phyloP scores from a whole-genome alignment of 176 grass and related monocot genomes.

The Lolium perenne region DNA sequence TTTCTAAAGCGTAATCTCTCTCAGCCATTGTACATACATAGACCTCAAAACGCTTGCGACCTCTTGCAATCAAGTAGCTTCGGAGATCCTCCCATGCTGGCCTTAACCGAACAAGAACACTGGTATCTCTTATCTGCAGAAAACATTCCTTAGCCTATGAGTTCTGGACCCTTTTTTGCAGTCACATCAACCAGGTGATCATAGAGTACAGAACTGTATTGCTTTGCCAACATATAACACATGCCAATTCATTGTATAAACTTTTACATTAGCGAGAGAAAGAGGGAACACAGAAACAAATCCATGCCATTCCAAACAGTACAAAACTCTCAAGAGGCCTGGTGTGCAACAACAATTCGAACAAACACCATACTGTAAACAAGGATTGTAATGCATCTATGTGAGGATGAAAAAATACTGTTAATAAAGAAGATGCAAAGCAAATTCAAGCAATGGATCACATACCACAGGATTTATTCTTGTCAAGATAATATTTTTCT shows the following conservation, averaged over 20 bases:
- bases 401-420: background rate
- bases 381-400: slow-evolving; percentile 31
- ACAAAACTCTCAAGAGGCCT: slow-evolving; percentile 19
- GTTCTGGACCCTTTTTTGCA: background rate
- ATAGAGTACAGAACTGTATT: slow-evolving; percentile 16
- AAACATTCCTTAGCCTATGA: slow-evolving; percentile 21
- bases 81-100: slow-evolving; percentile 97
- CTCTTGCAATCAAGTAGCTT: slow-evolving; percentile 93
- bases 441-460: slow-evolving; percentile 38
- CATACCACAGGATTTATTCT: slow-evolving; percentile 95
- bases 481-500: slow-evolving; percentile 90
- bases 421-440: slow-evolving; percentile 19
- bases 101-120: slow-evolving; percentile 89
- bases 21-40: slow-evolving; percentile 99
- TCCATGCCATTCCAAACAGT: background rate
- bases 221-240: slow-evolving; percentile 1
- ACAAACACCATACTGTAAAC: background rate
- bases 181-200: slow-evolving; percentile 17
- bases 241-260: slow-evolving; percentile 13
- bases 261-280: background rate
- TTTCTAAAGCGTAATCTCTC: slow-evolving; percentile 99
- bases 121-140: slow-evolving; percentile 94
- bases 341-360: slow-evolving; percentile 27
- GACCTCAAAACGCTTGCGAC: slow-evolving; percentile 98
- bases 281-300: slow-evolving; percentile 9